Base-by-base conservation (phyloP, 108 stramenopile species). In the Mayamaea pseudoterrestris region DNA sequence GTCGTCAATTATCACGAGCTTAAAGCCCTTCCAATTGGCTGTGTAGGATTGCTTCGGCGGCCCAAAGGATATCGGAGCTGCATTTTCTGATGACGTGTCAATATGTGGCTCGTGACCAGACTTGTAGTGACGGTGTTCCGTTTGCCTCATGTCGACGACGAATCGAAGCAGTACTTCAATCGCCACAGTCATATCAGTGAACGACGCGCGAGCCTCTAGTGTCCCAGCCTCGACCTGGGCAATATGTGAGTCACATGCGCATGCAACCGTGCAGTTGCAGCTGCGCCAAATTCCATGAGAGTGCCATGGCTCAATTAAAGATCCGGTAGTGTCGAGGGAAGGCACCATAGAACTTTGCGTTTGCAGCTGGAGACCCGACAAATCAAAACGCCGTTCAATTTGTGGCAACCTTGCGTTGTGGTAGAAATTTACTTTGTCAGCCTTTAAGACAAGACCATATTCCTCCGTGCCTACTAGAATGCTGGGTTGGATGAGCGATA, bases 1-100 rank as follows among this genome's bases (percentile, higher is more conserved):
- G 43, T 85, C 77, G 49, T 85, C 83, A 14, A 62, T 55, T 2
- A 83, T 56, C 7, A 66, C 27, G 16, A 83, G 41, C 41, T 59
- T 47, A 36, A 79, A 58, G 22, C 82, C 82, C 30, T 60, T 62
- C 16, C 47, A 67, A n/a, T 48, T 27, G 17, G 69, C 22, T 35
- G 37, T 41, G 27, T 64, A 44, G 8, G 50, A 32, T 13, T 24
- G 26, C 6, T 34, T 40, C 17, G 17, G 0, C 30, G 63, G 47
- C 27, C 18, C 5, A n/a, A 12, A 25, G 6, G 25, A 1, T 6
- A n/a, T 16, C 20, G 22, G 13, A 5, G 22, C 2, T 22, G 7
- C 41, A 27, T 16, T 53, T 4, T 22, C 37, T n/a, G 20, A 22
- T 1, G 39, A 2, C 12, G 18, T 9, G 5, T 2, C 24, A 21